Evolutionary conservation across 208 protist species (phyloP), one percentile per base, ranked within the genome.

Genomic region (Trypanosoma caninum): DNA sequence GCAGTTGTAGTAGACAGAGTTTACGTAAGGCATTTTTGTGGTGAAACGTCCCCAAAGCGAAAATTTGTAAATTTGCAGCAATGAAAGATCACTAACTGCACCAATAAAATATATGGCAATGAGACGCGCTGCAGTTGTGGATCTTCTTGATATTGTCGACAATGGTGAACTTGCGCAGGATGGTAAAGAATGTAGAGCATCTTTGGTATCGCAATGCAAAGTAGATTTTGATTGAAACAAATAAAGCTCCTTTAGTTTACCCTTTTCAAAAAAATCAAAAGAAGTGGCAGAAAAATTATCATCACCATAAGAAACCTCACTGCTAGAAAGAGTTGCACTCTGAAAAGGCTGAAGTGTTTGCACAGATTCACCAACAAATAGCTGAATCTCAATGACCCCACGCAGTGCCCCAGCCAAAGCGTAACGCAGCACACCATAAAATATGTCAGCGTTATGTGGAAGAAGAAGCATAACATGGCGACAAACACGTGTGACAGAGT

Each of bases 391-490:
- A 8, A 71, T 35, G 13, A 2, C 28, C 1, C 38, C 65, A 18
- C 37, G 28, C 5, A 38, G 16, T 28, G 25, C 20, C 35, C 47
- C 48, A 14, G 35, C 18, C 20, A 71, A 41, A 16, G n/a, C 44
- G 40, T 45, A 71, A 20, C 54, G 47, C n/a, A 71, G 28, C 16
- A 59, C 2, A 5, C 48, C 65, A 57, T 59, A 40, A 11, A 34
- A 42, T 14, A 71, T 18, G 41, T 14, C 18, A 38, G 56, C 44
- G 34, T 0, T 8, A 42, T 71, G 56, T 27, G 65, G 65, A 35
- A 71, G 56, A n/a, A 71, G 47, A 52, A 71, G 5, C 31, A 71
- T 28, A 25, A 64, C 65, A 34, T 59, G 46, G 16, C 48, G 37
- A 23, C 48, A 56, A 28, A 64, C 33, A 45, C 47, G 40, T 45